Conservation (phyloP, 495 filamentous ascomycete genomes). For the Penicillium egyptiacum region DNA sequence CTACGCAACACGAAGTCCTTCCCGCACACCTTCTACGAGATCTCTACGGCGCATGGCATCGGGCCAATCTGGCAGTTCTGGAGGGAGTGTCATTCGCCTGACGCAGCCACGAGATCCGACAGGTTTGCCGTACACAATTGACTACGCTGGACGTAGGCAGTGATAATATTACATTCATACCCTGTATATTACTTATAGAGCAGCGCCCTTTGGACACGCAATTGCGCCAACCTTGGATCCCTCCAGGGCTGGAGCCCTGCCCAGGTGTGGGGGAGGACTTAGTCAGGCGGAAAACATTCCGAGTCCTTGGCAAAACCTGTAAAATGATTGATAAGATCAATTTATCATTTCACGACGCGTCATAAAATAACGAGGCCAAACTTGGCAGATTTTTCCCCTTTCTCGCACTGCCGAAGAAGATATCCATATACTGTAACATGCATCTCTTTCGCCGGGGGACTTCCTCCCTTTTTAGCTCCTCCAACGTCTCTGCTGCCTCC, state of each 20-base stretch:
- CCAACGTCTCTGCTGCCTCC: conserved; percentile 31
- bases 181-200: conserved; percentile 27
- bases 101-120: conserved; percentile 35
- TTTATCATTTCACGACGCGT: conserved; percentile 5
- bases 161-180: conserved; percentile 6
- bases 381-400: not conserved
- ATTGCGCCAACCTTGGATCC: conserved; percentile 6
- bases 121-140: conserved; percentile 49
- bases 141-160: conserved; percentile 27
- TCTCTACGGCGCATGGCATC: conserved; percentile 42
- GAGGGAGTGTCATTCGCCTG: conserved; percentile 49
- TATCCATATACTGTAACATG: conserved; percentile 22
- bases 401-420: not conserved
- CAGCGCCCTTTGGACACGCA: conserved; percentile 10
- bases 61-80: conserved; percentile 40
- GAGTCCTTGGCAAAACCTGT: conserved; percentile 27
- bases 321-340: conserved; percentile 39
- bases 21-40: conserved; percentile 37
- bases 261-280: conserved; percentile 20
- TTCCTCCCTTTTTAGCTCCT: conserved; percentile 37
- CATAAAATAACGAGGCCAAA: conserved; percentile 2
- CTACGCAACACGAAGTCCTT: conserved; percentile 2
- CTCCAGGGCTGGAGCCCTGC: too few species aligned
- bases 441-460: conserved; percentile 41
- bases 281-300: conserved; percentile 24